Percentiles rank a stretch among this genome's conserved stretches.
Evolutionary conservation across 2,329 filamentous ascomycete species (phyloP).

Genomic region (Elsinoe australis): DNA sequence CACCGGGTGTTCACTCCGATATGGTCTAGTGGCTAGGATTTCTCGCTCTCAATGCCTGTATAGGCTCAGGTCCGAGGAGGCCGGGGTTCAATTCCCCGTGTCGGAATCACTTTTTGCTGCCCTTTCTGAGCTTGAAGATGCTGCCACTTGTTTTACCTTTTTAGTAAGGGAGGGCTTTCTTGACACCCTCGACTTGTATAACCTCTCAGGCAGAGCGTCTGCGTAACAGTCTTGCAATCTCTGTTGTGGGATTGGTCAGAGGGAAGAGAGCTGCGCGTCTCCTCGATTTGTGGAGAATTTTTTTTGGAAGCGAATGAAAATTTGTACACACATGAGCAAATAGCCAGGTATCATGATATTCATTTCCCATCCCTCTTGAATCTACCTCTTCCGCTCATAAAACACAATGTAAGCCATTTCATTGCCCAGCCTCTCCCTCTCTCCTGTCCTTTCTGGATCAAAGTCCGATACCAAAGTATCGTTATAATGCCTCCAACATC

Average conservation of each 20-base stretch:
- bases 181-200: no score
- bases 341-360: not conserved
- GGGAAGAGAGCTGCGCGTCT: no score
- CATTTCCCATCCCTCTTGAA: conserved; percentile 15
- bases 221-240: no score
- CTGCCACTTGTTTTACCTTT: no score
- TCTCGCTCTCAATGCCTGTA: not conserved
- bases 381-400: conserved; percentile 46
- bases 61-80: not conserved
- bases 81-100: not conserved
- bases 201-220: no score
- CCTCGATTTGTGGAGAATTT: no score
- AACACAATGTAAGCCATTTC: conserved; percentile 60
- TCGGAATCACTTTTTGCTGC: not conserved
- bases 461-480: conserved; percentile 51
- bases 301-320: no score
- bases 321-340: no score
- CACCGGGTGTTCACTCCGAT: no score
- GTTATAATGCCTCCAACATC: conserved; percentile 55
- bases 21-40: conserved; percentile 13
- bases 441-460: conserved; percentile 44
- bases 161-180: no score
- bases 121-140: not conserved
- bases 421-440: conserved; percentile 49
- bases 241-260: no score